Percentiles rank a stretch among this genome's conserved stretches.
Evolutionary conservation across 371 early-diverging fungal species (phyloP).

Genomic region (Lichtheimia ornata): DNA sequence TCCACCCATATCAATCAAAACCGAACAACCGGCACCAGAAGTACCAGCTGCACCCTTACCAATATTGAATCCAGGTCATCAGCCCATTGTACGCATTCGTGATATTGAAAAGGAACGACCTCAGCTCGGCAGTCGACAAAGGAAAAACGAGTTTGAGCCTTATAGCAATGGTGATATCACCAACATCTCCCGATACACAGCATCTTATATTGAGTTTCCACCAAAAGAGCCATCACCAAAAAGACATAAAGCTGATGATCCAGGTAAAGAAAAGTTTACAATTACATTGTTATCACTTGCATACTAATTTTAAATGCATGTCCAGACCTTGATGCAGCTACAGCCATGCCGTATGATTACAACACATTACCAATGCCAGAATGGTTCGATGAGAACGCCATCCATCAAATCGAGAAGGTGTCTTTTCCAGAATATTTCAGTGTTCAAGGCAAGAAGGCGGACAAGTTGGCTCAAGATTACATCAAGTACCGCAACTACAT

Average conservation of each 20-base stretch:
- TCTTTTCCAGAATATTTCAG: slow-evolving; percentile 94
- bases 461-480: slow-evolving; percentile 85
- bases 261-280: neutral
- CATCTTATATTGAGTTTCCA: slow-evolving; percentile 35
- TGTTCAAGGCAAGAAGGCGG: slow-evolving; percentile 61
- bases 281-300: neutral
- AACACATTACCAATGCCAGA: slow-evolving; percentile 14
- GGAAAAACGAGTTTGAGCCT: slow-evolving; percentile 71
- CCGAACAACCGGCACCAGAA: slow-evolving; percentile 1
- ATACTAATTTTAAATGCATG: neutral
- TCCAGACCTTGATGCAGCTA: neutral
- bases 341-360: slow-evolving; percentile 27
- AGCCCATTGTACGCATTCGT: slow-evolving; percentile 36
- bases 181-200: slow-evolving; percentile 59
- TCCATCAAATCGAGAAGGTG: slow-evolving; percentile 86
- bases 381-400: slow-evolving; percentile 82
- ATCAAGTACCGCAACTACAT: slow-evolving; percentile 92
- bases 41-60: slow-evolving; percentile 13
- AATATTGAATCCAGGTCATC: slow-evolving; percentile 25
- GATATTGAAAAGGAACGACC: slow-evolving; percentile 48
- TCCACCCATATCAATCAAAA: neutral
- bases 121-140: slow-evolving; percentile 47
- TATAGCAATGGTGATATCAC: slow-evolving; percentile 65
- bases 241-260: slow-evolving; percentile 9
- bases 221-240: neutral